Base-by-base conservation (phyloP, 176 grass and related monocot species). In the Musa troglodytarum region DNA sequence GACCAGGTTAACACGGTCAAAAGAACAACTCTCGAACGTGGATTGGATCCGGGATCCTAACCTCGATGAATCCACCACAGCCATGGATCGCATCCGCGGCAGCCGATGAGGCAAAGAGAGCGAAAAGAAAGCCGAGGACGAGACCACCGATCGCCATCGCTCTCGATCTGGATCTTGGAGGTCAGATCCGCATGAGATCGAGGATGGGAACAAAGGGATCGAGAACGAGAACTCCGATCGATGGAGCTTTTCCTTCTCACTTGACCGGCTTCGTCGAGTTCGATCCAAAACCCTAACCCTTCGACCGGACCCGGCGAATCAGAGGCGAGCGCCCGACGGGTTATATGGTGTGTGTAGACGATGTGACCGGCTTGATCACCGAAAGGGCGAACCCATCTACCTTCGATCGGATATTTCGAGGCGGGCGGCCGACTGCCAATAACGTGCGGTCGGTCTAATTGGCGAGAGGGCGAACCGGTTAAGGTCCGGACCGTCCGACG, bases 51-150 rank as follows among this genome's bases (percentile, higher is more conserved):
- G 29, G 53, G 34, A 77, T 74, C 11, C 14, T 52, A 21, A 96
- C 93, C 87, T 99, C 84, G 15, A 99, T 84, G 82, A 99, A 94
- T 17, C 96, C 96, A 55, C 96, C 91, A 25, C 96, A 99, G 78
- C 96, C 96, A 62, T 89, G 86, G 82, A 99, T 99, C 84, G 81
- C 84, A 78, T 92, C 96, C 23, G 86, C 85, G n/a, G 82, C 82
- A 8, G 72, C 59, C 2, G 79, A 5, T 13, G 61, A 28, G 9
- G 71, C 73, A 53, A 74, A 58, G 26, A 53, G 49, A 9, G 75
- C 75, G 53, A 53, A 20, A 50, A 81, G 21, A 63, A 80, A 59
- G 76, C 76, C 52, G 52, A 70, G 52, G 13, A 71, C 49, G 78
- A 73, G 65, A 58, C 66, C 57, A 78, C 83, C 78, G 76, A 86